phyloP scores from a whole-genome alignment of 257 asterid species.

The Solanum medicagineum region DNA sequence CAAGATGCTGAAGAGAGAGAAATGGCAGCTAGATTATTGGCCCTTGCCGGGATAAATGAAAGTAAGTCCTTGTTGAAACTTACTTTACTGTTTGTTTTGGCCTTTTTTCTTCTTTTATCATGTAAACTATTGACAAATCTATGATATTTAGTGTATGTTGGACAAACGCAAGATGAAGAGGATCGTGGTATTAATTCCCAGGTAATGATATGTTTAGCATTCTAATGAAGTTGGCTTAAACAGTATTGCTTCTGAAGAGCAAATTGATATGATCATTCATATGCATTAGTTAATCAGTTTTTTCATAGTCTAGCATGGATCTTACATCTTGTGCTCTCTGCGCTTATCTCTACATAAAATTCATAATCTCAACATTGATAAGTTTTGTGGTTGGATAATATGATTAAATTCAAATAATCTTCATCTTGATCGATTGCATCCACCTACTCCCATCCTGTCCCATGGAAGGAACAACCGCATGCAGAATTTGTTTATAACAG shows the following conservation, averaged over 20 bases:
- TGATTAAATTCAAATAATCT: not conserved
- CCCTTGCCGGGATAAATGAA: constrained; percentile 68
- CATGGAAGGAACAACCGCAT: not conserved
- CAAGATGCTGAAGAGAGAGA: constrained; percentile 90
- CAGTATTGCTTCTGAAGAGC: not conserved
- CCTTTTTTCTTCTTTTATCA: not conserved
- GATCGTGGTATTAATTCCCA: constrained; percentile 50
- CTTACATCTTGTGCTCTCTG: not conserved
- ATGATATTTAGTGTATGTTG: constrained; percentile 12
- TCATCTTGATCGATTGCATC: not conserved
- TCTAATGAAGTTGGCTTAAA: not conserved
- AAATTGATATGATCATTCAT: not conserved
- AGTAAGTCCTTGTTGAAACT: constrained; percentile 19
- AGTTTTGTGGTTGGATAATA: not conserved
- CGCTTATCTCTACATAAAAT: not conserved
- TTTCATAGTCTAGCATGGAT: not conserved
- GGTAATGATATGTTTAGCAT: constrained; percentile 25
- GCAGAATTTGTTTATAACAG: not conserved
- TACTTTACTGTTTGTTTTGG: not conserved
- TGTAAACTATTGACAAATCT: constrained; percentile 25
- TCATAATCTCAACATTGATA: not conserved
- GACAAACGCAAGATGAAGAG: constrained; percentile 19
- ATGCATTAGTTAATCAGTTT: not conserved
- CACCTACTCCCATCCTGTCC: not conserved
- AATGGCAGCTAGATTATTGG: constrained; percentile 82